phyloP scores from a whole-genome alignment of 2,329 filamentous ascomycete species.

The Colletotrichum acutatum region DNA sequence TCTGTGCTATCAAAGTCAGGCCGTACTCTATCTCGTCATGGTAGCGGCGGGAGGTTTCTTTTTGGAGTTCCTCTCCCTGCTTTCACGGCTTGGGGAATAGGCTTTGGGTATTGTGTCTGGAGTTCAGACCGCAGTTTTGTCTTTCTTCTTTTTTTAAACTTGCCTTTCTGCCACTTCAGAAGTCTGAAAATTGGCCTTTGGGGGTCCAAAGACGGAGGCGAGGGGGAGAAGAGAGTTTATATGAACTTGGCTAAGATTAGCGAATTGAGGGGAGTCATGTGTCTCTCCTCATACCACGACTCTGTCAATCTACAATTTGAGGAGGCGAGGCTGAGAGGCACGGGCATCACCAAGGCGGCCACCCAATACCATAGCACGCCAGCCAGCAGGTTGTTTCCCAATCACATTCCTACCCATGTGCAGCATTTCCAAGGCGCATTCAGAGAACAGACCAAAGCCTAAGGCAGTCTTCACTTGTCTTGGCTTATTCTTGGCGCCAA shows the following conservation, averaged over 20 bases:
- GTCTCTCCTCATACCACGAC: background rate
- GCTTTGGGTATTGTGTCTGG: background rate
- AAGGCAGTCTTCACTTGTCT: background rate
- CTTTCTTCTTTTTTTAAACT: background rate
- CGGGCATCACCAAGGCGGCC: background rate
- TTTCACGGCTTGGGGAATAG: background rate
- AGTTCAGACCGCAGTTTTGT: background rate
- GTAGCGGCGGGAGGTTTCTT: background rate
- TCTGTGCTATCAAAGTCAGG: background rate
- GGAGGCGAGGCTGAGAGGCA: background rate
- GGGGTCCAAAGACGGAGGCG: background rate
- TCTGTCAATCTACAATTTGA: background rate
- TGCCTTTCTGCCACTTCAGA: background rate
- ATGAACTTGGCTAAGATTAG: background rate
- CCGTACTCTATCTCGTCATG: background rate
- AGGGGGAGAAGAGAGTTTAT: background rate
- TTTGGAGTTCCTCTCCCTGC: background rate
- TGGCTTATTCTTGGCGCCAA: constrained; percentile 1
- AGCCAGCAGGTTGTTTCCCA: background rate
- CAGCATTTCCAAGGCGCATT: background rate
- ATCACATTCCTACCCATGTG: background rate
- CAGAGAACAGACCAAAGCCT: background rate
- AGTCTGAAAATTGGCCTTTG: background rate
- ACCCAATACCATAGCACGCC: background rate
- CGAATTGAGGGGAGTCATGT: background rate